Evolutionary conservation across 2,329 filamentous ascomycete species (phyloP), one percentile per base, ranked within the genome.

Genomic region (Calonectria pseudoreteaudii): DNA sequence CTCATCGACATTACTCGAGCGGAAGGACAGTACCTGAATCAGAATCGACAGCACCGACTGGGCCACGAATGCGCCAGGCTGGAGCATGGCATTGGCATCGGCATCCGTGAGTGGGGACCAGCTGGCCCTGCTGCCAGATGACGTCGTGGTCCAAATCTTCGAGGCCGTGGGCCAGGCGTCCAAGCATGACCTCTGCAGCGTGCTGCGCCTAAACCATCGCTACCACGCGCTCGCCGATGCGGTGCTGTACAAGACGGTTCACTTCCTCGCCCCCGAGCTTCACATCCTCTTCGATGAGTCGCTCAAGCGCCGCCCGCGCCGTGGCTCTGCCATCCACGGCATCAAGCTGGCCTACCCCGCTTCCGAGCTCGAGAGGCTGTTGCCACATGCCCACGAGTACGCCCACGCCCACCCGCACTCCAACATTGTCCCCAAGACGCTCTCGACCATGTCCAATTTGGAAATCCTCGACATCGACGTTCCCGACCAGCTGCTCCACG

Each of bases 401-500:
- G 9, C 41, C 18, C 41, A 72, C 36, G 80, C 83, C 30, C 73
- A 80, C 70, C 83, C 44, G 44, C 44, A 82, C 53, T 84, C 86
- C 70, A 87, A 88, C 76, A 84, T 82, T 67, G 82, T 89, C 31
- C 86, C 86, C 30, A 85, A 86, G 74, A 86, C 86, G 53, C 85
- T 89, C 41, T 86, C 86, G 5, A 85, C 85, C 66, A 89, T 89
- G 87, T 87, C 86, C 26, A 89, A 89, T 78, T 81, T 89, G 30
- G 86, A 87, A 77, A 86, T 82, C 16, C 81, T 89, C 7, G 85
- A 88, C 68, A 82, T 89, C 23, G 83, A 85, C 9, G 87, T 89
- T 0, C 87, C 87, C 0, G 84, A 83, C 23, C 81, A 78, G 16
- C 80, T 89, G 44, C 81, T 87, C 4, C 85, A 86, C 71, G 87